Conservation (phyloP, 352 stramenopile species). For the Globisporangium okanoganense region DNA sequence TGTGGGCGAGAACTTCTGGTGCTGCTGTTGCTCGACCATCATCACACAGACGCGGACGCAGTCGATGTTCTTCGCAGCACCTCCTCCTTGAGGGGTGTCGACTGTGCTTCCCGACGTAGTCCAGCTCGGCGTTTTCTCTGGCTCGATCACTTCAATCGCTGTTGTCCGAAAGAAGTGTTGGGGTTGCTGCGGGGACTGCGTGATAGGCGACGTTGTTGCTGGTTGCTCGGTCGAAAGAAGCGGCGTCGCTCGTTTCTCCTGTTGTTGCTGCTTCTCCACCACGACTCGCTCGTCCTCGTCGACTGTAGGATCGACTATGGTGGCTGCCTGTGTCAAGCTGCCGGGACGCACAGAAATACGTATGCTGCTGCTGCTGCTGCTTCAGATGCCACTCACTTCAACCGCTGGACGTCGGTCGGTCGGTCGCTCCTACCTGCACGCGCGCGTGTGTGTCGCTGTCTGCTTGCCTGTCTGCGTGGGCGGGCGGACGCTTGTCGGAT, state of each 20-base stretch:
- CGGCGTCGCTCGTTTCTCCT: conserved; percentile 14
- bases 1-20: conserved; percentile 26
- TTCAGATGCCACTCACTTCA: conserved; percentile 7
- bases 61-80: conserved; percentile 14
- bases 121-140: conserved; percentile 42
- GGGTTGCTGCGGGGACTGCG: conserved; percentile 20
- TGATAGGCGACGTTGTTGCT: conserved; percentile 15
- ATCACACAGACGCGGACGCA: conserved; percentile 62
- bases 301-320: conserved; percentile 42
- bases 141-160: conserved; percentile 51
- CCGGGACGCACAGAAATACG: not conserved
- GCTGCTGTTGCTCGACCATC: conserved; percentile 50
- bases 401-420: conserved; percentile 3
- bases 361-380: not conserved
- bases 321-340: conserved; percentile 5
- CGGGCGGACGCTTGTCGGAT: not conserved
- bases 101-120: conserved; percentile 18
- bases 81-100: conserved; percentile 24
- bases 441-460: not conserved
- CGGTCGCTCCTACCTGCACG: not conserved
- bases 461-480: not conserved
- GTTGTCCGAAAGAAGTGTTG: conserved; percentile 30
- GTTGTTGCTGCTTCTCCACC: conserved; percentile 23
- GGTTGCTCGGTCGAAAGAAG: conserved; percentile 1
- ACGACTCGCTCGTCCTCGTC: conserved; percentile 31